phyloP scores from a whole-genome alignment of 2,329 filamentous ascomycete genomes.

The Pestalotiopsis sp. region DNA sequence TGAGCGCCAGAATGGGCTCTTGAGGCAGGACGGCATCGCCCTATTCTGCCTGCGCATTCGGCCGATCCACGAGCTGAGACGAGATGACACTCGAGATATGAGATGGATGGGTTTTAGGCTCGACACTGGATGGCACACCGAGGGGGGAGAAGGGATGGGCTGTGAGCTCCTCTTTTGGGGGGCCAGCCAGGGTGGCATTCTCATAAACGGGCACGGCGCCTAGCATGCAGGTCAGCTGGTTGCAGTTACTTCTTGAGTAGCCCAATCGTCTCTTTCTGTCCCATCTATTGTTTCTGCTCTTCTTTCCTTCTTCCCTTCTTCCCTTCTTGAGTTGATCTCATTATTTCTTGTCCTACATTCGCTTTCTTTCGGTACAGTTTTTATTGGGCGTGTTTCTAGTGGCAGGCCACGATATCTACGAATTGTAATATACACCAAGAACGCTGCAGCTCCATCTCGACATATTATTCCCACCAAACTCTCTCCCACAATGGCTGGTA shows the following conservation, averaged over 20 bases:
- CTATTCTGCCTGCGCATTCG: background rate
- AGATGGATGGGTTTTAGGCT: background rate
- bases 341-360: background rate
- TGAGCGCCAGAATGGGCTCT: background rate
- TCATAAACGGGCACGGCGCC: background rate
- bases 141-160: background rate
- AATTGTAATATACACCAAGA: background rate
- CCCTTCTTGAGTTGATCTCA: slow-evolving; percentile 10
- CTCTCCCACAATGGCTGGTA: background rate
- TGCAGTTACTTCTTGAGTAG: background rate
- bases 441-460: background rate
- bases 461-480: background rate
- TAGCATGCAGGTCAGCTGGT: background rate
- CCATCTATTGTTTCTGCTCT: background rate
- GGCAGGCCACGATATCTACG: slow-evolving; percentile 7
- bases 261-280: background rate
- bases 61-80: slow-evolving; percentile 3
- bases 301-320: background rate
- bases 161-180: background rate
- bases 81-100: slow-evolving; percentile 6
- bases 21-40: slow-evolving; percentile 1
- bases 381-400: background rate
- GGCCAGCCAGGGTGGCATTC: background rate
- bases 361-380: background rate
- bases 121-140: background rate